Evolutionary conservation across 306 rosid species (phyloP), one percentile per base, ranked within the genome.

Genomic region (Cucurbita argyrosperma): DNA sequence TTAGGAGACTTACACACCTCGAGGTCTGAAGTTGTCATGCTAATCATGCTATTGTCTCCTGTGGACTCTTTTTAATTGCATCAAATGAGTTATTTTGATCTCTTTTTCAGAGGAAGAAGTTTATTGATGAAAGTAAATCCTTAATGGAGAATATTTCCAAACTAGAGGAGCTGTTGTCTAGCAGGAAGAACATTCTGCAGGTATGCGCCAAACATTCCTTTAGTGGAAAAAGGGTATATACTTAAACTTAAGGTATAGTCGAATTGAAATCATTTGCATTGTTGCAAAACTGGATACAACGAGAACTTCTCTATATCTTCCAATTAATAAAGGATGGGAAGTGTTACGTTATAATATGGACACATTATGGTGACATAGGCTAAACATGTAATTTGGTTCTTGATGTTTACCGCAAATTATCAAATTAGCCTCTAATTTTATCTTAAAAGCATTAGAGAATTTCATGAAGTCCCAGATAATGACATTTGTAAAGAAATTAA

Each of bases 91-190:
- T 37, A 12, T 43, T 67, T 45, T 46, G 30, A 45, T 39, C 72
- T 68, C 15, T 78, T 81, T 39, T 82, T 79, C 95, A 94, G 99
- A 88, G 96, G 63, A 87, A 83, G 56, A 88, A 83, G 81, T 91
- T 86, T 52, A 63, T 76, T 40, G 90, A 87, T 78, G 99, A 94
- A 87, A 83, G 88, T 74, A 85, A 90, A 76, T 85, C 88, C 12
- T 70, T 94, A 83, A 84, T 6, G 50, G 95, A 88, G 42, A 90
- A 89, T 77, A 91, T 94, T 75, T 84, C 87, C 60, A 88, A 88
- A 84, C 79, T 94, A 70, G 99, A 87, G 86, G 92, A 88, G 80
- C 87, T 94, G 71, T 83, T 94, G 78, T 89, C 97, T 74, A 87
- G 85, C 88, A 83, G 79, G 90, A 89, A 84, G 74, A 79, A 85